Conservation (phyloP, 306 rosid species). For the Lathyrus sativus region DNA sequence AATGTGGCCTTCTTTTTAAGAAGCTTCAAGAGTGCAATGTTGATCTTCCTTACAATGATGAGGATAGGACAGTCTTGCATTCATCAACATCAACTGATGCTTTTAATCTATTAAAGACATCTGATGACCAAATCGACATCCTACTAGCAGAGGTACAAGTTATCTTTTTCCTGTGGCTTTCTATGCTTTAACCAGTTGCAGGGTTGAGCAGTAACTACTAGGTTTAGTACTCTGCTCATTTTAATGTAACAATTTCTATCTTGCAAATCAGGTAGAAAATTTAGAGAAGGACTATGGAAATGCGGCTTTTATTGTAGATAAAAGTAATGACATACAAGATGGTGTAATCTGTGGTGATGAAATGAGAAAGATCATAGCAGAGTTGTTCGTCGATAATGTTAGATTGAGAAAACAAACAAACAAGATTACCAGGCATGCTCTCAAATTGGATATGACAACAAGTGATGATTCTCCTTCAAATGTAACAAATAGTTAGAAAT, state of each 20-base stretch:
- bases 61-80: slow-evolving; percentile 36
- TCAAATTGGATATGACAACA: slow-evolving; percentile 48
- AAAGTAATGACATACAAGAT: slow-evolving; percentile 43
- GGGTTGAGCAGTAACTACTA: slow-evolving; percentile 26
- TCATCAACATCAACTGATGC: slow-evolving; percentile 57
- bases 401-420: slow-evolving; percentile 87
- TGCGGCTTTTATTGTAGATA: slow-evolving; percentile 45
- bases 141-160: slow-evolving; percentile 71
- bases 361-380: slow-evolving; percentile 65
- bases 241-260: slow-evolving; percentile 9
- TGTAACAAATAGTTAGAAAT: slow-evolving; percentile 48
- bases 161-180: slow-evolving; percentile 18
- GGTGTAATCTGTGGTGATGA: slow-evolving; percentile 53
- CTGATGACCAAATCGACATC: slow-evolving; percentile 66
- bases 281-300: slow-evolving; percentile 50
- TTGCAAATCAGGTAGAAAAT: slow-evolving; percentile 59
- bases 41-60: slow-evolving; percentile 47
- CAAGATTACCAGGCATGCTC: slow-evolving; percentile 46
- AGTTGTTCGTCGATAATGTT: slow-evolving; percentile 67
- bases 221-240: slow-evolving; percentile 16
- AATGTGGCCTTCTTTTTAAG: slow-evolving; percentile 62
- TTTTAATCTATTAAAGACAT: slow-evolving; percentile 54
- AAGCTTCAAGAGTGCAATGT: slow-evolving; percentile 70
- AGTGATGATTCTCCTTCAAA: slow-evolving; percentile 47
- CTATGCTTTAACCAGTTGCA: slow-evolving; percentile 13